Evolutionary conservation across 2,329 filamentous ascomycete genomes (phyloP), one percentile per base, ranked within the genome.

Genomic region (Alternaria dauci): DNA sequence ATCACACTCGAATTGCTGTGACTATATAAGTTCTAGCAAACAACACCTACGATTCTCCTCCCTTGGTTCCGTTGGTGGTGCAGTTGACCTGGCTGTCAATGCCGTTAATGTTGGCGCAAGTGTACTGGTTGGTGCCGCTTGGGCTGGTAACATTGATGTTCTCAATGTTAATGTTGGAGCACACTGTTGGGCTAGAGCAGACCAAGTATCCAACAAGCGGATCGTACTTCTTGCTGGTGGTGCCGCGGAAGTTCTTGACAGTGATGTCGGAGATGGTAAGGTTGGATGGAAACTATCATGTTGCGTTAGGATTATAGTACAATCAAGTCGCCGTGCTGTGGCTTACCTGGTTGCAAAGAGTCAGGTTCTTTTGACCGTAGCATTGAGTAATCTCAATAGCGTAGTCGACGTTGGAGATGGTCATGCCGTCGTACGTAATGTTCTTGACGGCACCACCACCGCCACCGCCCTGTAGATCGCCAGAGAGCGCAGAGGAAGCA

Each of bases 361-460:
- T 88, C 51, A 85, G 70, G 69, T 89, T 89, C 61, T 80, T 84
- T 76, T 89, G 86, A 8, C 86, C 86, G 61, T 89, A 88, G 79
- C 87, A 89, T 72, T 89, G 87, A n/a, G 87, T 87, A 48, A 89
- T 80, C 61, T 88, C 85, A 64, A 90, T 86, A 2, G 86, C 86
- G 68, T 87, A 88, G 71, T 90, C 88, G 62, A 89, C 88, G 61
- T 90, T 89, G 36, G 82, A 76, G 61, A 88, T 81, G 38, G 78
- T 71, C 79, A 91, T 88, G 4, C 81, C 82, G 58, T 90, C 85
- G 72, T 89, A 91, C 1, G 88, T 91, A 61, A 91, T 83, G 72
- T 91, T 91, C 58, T 81, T 82, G 47, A 91, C 89, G 39, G 81
- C 80, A 26, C 89, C 88, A 5, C 76, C 77, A 38, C 88, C 88